Evolutionary conservation across 768 basidiomycete genomes (phyloP).

Genomic region (Boletus pseudopeckii): DNA sequence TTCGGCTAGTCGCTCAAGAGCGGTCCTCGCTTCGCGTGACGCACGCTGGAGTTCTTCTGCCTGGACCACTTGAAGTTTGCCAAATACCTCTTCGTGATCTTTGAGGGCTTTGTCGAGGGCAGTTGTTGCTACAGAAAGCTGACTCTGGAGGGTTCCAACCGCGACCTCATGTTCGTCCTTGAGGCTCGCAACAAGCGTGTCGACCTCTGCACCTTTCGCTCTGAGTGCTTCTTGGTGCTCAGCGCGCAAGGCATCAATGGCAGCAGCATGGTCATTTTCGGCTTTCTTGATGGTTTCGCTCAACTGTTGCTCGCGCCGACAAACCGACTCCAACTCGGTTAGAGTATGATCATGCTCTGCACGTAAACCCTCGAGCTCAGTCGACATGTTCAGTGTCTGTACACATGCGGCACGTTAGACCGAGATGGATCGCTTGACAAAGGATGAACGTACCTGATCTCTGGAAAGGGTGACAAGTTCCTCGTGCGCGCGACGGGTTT

Average conservation of each 20-base stretch:
- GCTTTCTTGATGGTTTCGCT: slow-evolving; percentile 47
- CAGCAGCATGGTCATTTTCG: slow-evolving; percentile 45
- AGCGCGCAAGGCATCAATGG: slow-evolving; percentile 44
- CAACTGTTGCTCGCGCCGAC: slow-evolving; percentile 55
- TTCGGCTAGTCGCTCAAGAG: slow-evolving; percentile 45
- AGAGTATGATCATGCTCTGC: slow-evolving; percentile 55
- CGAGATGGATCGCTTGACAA: background rate
- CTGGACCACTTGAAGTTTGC: slow-evolving; percentile 53
- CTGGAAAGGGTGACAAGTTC: slow-evolving; percentile 76
- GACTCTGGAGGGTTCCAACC: slow-evolving; percentile 37
- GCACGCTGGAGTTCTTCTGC: slow-evolving; percentile 50
- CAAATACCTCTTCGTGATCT: slow-evolving; percentile 60
- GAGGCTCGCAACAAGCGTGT: slow-evolving; percentile 41
- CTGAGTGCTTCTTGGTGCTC: slow-evolving; percentile 45
- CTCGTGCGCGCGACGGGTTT: slow-evolving; percentile 76
- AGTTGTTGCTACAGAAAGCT: slow-evolving; percentile 42
- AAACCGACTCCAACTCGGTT: slow-evolving; percentile 49
- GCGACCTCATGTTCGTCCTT: slow-evolving; percentile 48
- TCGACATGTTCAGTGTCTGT: slow-evolving; percentile 83
- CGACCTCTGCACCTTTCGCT: slow-evolving; percentile 41
- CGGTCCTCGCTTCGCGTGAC: slow-evolving; percentile 51
- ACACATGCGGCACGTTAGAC: background rate
- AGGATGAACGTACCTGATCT: slow-evolving; percentile 63
- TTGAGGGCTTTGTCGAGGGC: slow-evolving; percentile 47
- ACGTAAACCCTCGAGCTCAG: slow-evolving; percentile 74